Conservation (phyloP, 441 rosid species). For the Eruca vesicaria region DNA sequence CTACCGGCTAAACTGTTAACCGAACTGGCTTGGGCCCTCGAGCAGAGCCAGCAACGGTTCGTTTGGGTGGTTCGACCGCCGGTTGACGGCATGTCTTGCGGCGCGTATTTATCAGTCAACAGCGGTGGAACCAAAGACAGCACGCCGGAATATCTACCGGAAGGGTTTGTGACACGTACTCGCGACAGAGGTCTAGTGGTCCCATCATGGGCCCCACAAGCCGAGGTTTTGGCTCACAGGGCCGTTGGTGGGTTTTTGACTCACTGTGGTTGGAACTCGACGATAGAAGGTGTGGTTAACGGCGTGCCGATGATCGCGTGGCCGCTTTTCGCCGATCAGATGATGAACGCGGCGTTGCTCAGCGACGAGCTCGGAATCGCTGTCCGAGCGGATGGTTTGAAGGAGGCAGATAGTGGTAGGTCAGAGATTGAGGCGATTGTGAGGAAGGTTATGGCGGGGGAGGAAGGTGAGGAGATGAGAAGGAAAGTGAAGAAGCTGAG, state of each 20-base stretch:
- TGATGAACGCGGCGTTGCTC: slow-evolving; percentile 46
- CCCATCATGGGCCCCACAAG: slow-evolving; percentile 55
- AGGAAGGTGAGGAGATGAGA: slow-evolving; percentile 36
- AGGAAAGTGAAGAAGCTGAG: slow-evolving; percentile 36
- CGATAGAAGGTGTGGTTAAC: slow-evolving; percentile 42
- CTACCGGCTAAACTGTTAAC: slow-evolving; percentile 42
- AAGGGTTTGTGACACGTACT: slow-evolving; percentile 44
- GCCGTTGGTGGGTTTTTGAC: slow-evolving; percentile 56
- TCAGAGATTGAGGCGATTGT: slow-evolving; percentile 42
- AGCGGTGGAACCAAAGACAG: background rate
- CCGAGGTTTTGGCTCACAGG: slow-evolving; percentile 41
- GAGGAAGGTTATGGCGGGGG: slow-evolving; percentile 38
- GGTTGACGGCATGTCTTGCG: slow-evolving; percentile 8
- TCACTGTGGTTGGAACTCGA: slow-evolving; percentile 66
- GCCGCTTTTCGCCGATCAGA: slow-evolving; percentile 65
- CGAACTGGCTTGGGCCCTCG: slow-evolving; percentile 63
- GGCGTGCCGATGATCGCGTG: slow-evolving; percentile 62
- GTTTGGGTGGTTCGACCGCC: slow-evolving; percentile 51
- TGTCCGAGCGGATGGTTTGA: slow-evolving; percentile 23
- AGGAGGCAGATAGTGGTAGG: slow-evolving; percentile 6
- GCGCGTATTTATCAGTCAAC: slow-evolving; percentile 16
- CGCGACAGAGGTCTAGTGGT: slow-evolving; percentile 39
- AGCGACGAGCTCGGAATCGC: slow-evolving; percentile 44
- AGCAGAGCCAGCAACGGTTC: slow-evolving; percentile 56
- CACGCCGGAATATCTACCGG: slow-evolving; percentile 42